Conservation (phyloP, 176 grass and related monocot genomes). For the Zea mays region DNA sequence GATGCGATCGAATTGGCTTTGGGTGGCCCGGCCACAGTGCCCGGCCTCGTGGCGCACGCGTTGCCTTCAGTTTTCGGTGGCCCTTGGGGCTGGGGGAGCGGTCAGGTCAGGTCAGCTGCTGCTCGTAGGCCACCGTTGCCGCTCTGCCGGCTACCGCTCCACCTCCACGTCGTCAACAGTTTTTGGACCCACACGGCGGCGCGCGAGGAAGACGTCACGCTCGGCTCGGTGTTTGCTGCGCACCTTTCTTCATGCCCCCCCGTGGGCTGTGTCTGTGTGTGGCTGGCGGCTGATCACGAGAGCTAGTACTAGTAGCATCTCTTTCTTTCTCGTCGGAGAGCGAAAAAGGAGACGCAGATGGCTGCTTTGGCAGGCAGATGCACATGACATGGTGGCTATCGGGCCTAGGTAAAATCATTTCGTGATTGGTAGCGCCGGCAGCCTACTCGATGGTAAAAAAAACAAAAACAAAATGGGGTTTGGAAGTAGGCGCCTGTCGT, state of each 20-base stretch:
- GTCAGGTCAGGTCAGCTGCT: too few species aligned
- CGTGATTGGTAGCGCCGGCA: background rate
- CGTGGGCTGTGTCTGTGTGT: background rate
- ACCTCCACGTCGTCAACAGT: background rate
- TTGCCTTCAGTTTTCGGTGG: background rate
- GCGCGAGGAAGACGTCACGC: background rate
- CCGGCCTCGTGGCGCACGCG: constrained; percentile 19
- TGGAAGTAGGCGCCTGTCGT: constrained; percentile 25
- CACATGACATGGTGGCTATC: background rate
- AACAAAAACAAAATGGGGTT: background rate
- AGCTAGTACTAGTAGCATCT: background rate
- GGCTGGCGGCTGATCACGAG: background rate
- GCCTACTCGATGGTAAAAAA: constrained; percentile 17
- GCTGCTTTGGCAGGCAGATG: constrained; percentile 9
- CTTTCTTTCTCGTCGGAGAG: background rate
- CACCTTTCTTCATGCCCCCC: background rate
- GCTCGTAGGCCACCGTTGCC: too few species aligned
- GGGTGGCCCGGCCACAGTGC: background rate
- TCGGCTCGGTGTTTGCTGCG: background rate
- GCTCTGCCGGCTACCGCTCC: too few species aligned
- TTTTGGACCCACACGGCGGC: background rate
- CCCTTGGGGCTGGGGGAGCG: too few species aligned
- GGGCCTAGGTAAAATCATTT: background rate
- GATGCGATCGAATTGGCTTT: background rate
- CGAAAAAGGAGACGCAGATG: background rate